Base-by-base conservation (phyloP, 768 basidiomycete genomes). In the Megacollybia marginata region DNA sequence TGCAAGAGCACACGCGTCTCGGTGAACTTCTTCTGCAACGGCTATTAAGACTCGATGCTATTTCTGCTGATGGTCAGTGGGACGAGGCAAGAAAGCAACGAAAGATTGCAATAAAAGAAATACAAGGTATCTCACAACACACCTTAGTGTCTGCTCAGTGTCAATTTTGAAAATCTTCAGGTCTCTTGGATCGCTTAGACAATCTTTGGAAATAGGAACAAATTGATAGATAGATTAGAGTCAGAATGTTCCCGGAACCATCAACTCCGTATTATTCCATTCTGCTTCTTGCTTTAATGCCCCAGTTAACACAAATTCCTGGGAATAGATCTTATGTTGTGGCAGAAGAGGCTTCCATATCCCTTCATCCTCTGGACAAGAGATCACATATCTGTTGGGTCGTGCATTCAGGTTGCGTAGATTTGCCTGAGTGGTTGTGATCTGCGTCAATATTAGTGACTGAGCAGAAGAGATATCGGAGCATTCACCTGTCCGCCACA, bases 1-100 rank as follows among this genome's bases (percentile, higher is more conserved):
- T 64, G 11, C 71, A 68, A 50, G 75, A 78, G 50, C 73, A 73
- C 51, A 52, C 63, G n/a, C 71, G 88, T 15, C 68, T 98, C 47
- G 82, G 78, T 20, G 95, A 97, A 66, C 66, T 90, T 49, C 74
- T 98, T 20, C 74, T 96, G 20, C 93, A 96, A 62, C 76, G 82
- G n/a, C 72, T 98, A 23, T 75, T 98, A 16, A 80, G 88, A 46
- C 70, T 98, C 33, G 95, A 98, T 58, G 88, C 85, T 46, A 74
- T 96, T 58, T 68, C 71, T 36, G 74, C 91, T 16, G 86, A 90
- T 42, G 70, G 72, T 34, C 76, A 80, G 46, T 96, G 92, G 88
- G 75, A 78, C 9, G 74, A 82, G 5, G 93, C 92, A 12, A 76
- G 94, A 58, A 71, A 70, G 55, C 80, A 87, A 62, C 74, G 94